Evolutionary conservation across 1,139 yeast genomes (phyloP).

Genomic region (Geotrichum restrictum): DNA sequence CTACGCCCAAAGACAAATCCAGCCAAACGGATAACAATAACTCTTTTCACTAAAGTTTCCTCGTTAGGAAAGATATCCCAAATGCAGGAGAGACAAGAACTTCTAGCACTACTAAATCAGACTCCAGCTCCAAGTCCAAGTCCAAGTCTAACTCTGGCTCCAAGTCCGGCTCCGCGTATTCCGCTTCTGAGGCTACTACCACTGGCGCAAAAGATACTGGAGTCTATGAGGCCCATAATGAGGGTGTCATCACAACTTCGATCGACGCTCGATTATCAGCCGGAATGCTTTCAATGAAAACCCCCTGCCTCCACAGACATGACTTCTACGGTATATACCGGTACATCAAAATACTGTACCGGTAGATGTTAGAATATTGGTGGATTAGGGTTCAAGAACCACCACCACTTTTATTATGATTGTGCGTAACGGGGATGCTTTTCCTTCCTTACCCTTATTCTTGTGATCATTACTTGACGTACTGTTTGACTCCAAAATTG

Average conservation of each 20-base stretch:
- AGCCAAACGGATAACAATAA: conserved; percentile 7
- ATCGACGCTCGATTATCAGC: conserved; percentile 39
- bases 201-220: conserved; percentile 11
- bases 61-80: conserved; percentile 7
- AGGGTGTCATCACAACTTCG: conserved; percentile 25
- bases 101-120: neutral
- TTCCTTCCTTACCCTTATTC: too few relatives aligned
- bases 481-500: conserved; percentile 39
- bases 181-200: conserved; percentile 8
- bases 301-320: conserved; percentile 38
- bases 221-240: conserved; percentile 13
- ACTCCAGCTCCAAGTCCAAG: neutral
- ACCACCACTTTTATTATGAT: too few relatives aligned
- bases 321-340: too few relatives aligned
- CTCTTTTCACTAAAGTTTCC: neutral
- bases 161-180: conserved; percentile 3
- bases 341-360: conserved; percentile 41
- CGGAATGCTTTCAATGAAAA: conserved; percentile 38
- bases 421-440: too few relatives aligned
- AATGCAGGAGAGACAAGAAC: conserved; percentile 13
- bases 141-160: conserved; percentile 4
- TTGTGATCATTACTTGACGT: too few relatives aligned
- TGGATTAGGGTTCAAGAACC: too few relatives aligned
- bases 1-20: neutral
- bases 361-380: too few relatives aligned